Evolutionary conservation across 768 basidiomycete species (phyloP), one percentile per base, ranked within the genome.

Genomic region (Pleurotus eryngii): DNA sequence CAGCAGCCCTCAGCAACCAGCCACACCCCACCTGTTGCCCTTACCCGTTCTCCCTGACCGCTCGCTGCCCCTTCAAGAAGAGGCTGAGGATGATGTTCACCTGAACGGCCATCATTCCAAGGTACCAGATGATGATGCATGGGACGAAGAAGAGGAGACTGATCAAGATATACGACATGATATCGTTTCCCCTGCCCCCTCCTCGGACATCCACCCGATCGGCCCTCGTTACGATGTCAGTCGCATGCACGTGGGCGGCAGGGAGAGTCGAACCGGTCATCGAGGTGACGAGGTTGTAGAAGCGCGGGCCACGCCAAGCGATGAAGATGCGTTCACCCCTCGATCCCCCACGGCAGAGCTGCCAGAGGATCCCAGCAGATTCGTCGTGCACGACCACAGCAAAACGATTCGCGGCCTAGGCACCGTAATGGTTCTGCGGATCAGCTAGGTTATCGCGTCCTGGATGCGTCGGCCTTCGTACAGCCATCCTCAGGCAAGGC

Each of bases 1-100:
- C 60, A 49, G 7, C 56, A 59, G 67, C 30, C 30, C 30, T 35
- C 30, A 35, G 27, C 67, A 66, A 43, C 70, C 65, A 81, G 73
- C 43, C 81, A 83, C 61, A 83, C 85, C 0, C 81, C 85, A 0
- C 83, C 85, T 15, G 67, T 76, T 8, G 75, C 80, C 67, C 66
- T 74, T 58, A 74, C 79, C 4, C 82, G 86, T 18, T 83, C 84
- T 18, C 84, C 84, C 89, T 1, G 88, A 89, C 67, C 78, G 87
- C 35, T 88, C 88, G 14, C 75, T 91, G 22, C 89, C 89, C 17
- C 80, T 90, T 2, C 89, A 91, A 67, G 89, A 90, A 66, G 88
- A 89, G 59, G 78, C 79, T 26, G 87, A 89, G 63, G 88, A 89
- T 62, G 86, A 89, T 60, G 70, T 11, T 57, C 62, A 38, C 62